Base-by-base conservation (phyloP, 2,329 filamentous ascomycete species). In the Chaetomiaceae sp. region DNA sequence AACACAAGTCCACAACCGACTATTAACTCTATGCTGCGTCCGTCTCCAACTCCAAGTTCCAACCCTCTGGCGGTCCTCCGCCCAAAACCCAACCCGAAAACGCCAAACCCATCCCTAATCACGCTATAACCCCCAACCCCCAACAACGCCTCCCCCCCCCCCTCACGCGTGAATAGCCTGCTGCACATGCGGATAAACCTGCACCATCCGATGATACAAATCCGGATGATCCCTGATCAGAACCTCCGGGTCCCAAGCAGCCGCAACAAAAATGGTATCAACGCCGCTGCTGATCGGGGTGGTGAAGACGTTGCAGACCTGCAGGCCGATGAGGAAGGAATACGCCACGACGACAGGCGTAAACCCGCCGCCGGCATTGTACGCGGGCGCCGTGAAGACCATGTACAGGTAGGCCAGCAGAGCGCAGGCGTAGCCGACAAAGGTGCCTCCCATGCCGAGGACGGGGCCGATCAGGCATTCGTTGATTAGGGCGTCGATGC, bases 401-500 rank as follows among this genome's bases (percentile, higher is more conserved):
- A 96, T 76, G 67, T 95, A 96, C n/a, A 96, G 73, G 66, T 93
- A 96, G 0, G 89, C 82, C 14, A 96, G 74, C 38, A 96, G 73
- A 0, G 87, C 84, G 57, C 86, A 93, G 10, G 86, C 78, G 62
- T 93, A 96, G 1, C 81, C 90, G 39, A 96, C 85, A 61, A 95
- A 93, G 0, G 87, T 80, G 2, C 86, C 84, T 8, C 89, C 90
- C 72, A 91, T 88, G 14, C 82, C 85, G 27, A 87, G 71, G 0
- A 87, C 85, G 0, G 85, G 84, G 0, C 83, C 85, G 47, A 90
- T 85, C 33, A 96, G 79, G 58, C 89, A 95, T 65, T 95, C 88
- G 63, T 95, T 95, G 61, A 95, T 79, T 2, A 97, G 79, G 0
- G 89, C 90, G 61, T 96, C 91, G 54, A 96, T 85, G 23, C 92